A percentile compares a stretch with the other conserved stretches of the same genome.
These are phyloP conservation scores for Cladosporium sp. DNA, from an alignment of 2,329 filamentous ascomycete species.

Conservation along the genomic window DNA sequence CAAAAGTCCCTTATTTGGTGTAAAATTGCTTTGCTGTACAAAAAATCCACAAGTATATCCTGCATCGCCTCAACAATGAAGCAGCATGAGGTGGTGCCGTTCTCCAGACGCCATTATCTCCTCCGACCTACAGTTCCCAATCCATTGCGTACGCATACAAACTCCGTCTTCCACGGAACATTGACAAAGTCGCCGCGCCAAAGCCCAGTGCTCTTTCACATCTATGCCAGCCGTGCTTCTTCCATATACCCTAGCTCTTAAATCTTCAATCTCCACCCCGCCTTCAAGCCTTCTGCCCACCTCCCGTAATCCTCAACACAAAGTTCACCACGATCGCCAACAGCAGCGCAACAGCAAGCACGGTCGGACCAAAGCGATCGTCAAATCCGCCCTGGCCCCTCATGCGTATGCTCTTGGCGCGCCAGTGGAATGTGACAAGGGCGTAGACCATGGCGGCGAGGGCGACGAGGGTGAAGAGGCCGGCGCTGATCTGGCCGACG, in stretches of 20 bases:
- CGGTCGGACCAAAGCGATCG: slow-evolving; percentile 88
- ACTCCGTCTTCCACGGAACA: neutral
- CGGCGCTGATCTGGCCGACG: slow-evolving; percentile 88
- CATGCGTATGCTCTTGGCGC: slow-evolving; percentile 85
- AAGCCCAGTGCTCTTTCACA: neutral
- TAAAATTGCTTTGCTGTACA: slow-evolving; percentile 5
- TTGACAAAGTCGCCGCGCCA: neutral
- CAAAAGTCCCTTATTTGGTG: neutral
- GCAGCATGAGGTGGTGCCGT: neutral
- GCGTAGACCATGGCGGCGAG: slow-evolving; percentile 97
- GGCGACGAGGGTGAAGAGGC: slow-evolving; percentile 88
- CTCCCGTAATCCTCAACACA: slow-evolving; percentile 62
- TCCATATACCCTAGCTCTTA: neutral
- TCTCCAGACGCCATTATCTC: neutral
- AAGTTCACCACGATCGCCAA: slow-evolving; percentile 96
- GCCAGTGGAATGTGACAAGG: slow-evolving; percentile 93
- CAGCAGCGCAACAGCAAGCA: slow-evolving; percentile 80
- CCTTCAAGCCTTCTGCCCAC: slow-evolving; percentile 9
- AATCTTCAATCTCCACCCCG: neutral
- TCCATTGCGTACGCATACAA: neutral
- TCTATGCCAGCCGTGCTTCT: neutral
- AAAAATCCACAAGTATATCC: neutral
- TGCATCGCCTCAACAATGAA: too few species aligned
- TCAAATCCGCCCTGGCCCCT: slow-evolving; percentile 95
- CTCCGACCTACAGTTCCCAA: neutral